Evolutionary conservation across 2,329 filamentous ascomycete species (phyloP).

Genomic region (Aspergillus cejpii): DNA sequence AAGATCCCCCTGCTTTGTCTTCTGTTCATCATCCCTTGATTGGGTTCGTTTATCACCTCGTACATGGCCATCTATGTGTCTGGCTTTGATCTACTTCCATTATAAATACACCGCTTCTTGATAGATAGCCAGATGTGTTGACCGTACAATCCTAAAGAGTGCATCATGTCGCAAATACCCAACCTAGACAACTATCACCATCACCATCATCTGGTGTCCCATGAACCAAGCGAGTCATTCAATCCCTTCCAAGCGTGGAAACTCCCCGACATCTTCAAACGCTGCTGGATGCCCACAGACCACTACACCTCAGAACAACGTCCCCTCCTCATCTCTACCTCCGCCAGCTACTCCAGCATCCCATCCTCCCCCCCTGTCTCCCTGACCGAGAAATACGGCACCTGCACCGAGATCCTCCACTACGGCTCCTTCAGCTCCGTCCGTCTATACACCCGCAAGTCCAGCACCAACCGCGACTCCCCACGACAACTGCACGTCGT

Average conservation of each 20-base stretch:
- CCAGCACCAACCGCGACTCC: background rate
- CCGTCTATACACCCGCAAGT: constrained; percentile 17
- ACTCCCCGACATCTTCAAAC: constrained; percentile 1
- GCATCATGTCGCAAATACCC: background rate
- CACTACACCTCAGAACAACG: constrained; percentile 6
- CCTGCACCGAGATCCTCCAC: constrained; percentile 24
- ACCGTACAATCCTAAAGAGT: background rate
- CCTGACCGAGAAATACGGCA: constrained; percentile 21
- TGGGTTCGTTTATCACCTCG: background rate
- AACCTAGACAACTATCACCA: background rate
- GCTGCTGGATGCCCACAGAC: constrained; percentile 3
- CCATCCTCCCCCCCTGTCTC: constrained; percentile 4
- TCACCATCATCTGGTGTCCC: constrained; percentile 2
- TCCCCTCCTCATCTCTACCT: constrained; percentile 12
- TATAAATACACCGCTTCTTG: background rate
- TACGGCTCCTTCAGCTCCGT: constrained; percentile 24
- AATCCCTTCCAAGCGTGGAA: background rate
- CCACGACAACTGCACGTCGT: constrained; percentile 18
- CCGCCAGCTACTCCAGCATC: background rate
- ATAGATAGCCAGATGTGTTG: background rate
- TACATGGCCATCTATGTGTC: background rate
- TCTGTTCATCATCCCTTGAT: background rate
- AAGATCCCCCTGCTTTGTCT: background rate
- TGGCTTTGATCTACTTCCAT: background rate
- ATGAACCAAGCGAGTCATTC: background rate